A percentile compares a stretch with the other conserved stretches of the same genome.
These are phyloP conservation scores for Leishmania amazonensis DNA, from an alignment of 208 protist genomes.

Conservation along the genomic window DNA sequence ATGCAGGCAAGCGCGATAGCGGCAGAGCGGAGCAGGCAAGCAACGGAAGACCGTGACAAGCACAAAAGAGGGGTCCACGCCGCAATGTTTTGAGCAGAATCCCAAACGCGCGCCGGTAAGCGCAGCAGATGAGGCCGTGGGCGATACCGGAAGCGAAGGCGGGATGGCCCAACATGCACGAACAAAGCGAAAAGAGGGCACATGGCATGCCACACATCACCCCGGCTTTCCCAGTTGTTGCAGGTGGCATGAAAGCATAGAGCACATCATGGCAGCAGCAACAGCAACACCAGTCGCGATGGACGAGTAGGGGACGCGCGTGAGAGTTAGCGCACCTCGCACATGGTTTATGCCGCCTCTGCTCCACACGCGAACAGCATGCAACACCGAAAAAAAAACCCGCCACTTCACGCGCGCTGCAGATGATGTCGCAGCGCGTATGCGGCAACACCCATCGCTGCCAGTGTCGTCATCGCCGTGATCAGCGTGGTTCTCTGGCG, in stretches of 20 bases:
- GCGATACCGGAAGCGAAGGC: background rate
- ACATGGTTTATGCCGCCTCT: background rate
- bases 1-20: background rate
- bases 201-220: background rate
- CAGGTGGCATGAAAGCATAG: background rate
- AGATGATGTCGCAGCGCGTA: constrained; percentile 5
- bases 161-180: background rate
- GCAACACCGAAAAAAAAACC: background rate
- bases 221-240: background rate
- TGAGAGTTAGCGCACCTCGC: background rate
- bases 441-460: background rate
- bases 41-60: background rate
- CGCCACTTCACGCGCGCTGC: constrained; percentile 4
- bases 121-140: background rate
- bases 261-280: background rate
- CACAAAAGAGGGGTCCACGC: background rate
- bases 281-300: background rate
- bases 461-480: background rate
- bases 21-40: background rate
- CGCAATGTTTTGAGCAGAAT: background rate
- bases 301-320: background rate
- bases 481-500: background rate
- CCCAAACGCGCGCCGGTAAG: background rate
- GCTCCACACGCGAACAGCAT: background rate
- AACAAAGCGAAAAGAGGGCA: background rate